These are phyloP conservation scores for Aspergillus jensenii DNA, from an alignment of 2,329 filamentous ascomycete genomes.

Conservation along the genomic window DNA sequence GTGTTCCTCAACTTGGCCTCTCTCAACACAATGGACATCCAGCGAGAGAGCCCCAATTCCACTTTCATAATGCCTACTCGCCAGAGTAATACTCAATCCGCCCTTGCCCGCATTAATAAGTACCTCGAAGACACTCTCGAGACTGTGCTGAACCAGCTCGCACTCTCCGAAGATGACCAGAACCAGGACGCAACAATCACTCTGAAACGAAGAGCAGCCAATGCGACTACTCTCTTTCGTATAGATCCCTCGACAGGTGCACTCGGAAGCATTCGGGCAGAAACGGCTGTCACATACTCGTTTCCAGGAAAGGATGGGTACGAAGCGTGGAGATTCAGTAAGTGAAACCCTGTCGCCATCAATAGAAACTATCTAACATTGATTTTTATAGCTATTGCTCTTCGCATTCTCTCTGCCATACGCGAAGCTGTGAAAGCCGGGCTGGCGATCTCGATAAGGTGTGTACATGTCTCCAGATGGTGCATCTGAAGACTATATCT, in stretches of 20 bases:
- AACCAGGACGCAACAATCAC: constrained; percentile 20
- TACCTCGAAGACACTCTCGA: constrained; percentile 32
- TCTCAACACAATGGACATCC: not conserved
- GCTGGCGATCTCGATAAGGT: constrained; percentile 58
- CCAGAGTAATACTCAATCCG: not conserved
- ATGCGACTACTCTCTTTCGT: constrained; percentile 21
- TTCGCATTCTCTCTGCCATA: constrained; percentile 58
- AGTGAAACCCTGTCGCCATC: not conserved
- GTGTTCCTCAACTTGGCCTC: not conserved
- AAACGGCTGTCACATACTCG: constrained; percentile 36
- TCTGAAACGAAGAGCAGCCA: constrained; percentile 27
- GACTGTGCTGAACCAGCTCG: constrained; percentile 26
- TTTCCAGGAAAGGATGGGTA: constrained; percentile 57
- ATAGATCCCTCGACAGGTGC: constrained; percentile 31
- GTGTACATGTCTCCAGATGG: not conserved
- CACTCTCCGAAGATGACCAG: constrained; percentile 26
- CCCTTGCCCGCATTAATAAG: constrained; percentile 22
- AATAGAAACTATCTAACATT: not conserved
- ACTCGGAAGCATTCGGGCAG: constrained; percentile 24
- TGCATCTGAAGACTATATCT: not conserved
- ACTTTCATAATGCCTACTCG: not conserved
- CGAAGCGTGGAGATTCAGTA: constrained; percentile 57
- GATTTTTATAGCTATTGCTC: constrained; percentile 46
- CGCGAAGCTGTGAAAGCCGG: constrained; percentile 52
- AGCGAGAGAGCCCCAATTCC: not conserved